Evolutionary conservation across 257 asterid genomes (phyloP).

Genomic region (Ajuga chamaepitys): DNA sequence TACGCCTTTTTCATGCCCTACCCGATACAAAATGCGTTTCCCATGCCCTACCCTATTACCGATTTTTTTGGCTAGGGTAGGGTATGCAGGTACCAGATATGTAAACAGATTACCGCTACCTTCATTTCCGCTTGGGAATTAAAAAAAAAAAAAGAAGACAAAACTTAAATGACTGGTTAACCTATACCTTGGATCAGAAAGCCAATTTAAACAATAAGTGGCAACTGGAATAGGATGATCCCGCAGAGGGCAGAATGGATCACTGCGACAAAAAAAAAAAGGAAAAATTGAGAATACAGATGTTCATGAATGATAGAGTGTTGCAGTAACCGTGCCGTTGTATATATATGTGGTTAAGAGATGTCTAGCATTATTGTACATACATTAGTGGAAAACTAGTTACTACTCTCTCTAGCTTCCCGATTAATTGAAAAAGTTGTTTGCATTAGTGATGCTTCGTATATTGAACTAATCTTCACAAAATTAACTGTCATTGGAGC

Average conservation of each 20-base stretch:
- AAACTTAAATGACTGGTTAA: no score
- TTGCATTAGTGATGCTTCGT: no score
- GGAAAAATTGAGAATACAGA: constrained; percentile 16
- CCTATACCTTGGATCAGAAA: constrained; percentile 67
- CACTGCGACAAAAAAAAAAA: constrained; percentile 41
- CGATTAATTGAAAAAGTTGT: background rate
- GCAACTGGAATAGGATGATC: constrained; percentile 44
- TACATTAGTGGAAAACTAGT: background rate
- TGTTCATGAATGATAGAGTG: background rate
- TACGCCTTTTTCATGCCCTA: no score
- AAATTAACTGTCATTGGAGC: no score
- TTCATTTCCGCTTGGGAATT: no score
- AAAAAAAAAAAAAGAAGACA: no score
- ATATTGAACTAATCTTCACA: no score
- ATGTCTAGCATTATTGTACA: background rate
- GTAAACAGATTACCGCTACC: no score
- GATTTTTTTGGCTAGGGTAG: no score
- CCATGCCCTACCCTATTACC: no score
- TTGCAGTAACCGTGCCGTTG: background rate
- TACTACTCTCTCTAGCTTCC: background rate
- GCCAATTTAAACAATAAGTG: constrained; percentile 71
- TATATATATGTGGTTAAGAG: background rate
- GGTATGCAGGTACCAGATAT: no score
- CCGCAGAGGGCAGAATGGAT: constrained; percentile 86
- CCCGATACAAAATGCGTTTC: no score